These are phyloP conservation scores for Medicago truncatula DNA, from an alignment of 306 rosid species.

Conservation along the genomic window MtrunA17r5.0-ANR NC_053042.1:11678501-11679000, in stretches of 20 bases:
- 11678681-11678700: conserved; percentile 63
- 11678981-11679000: conserved; percentile 65
- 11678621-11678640: conserved; percentile 70
- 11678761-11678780: conserved; percentile 81
- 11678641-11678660: conserved; percentile 78
- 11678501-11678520: conserved; percentile 74
- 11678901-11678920: conserved; percentile 93
- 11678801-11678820: conserved; percentile 67
- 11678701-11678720: conserved; percentile 63
- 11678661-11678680: conserved; percentile 74
- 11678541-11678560: conserved; percentile 75
- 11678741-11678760: conserved; percentile 61
- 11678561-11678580: conserved; percentile 83
- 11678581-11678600: conserved; percentile 84
- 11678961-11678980: conserved; percentile 65
- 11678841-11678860: conserved; percentile 57
- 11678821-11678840: conserved; percentile 73
- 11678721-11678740: conserved; percentile 69
- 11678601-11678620: conserved; percentile 73
- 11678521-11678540: conserved; percentile 68
- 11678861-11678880: conserved; percentile 84
- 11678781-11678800: conserved; percentile 81
- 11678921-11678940: conserved; percentile 83
- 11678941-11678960: conserved; percentile 76
- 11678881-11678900: conserved; percentile 63